Percentiles rank a stretch among this genome's conserved stretches.
Conservation (phyloP, 2,329 filamentous ascomycete genomes). For the Calonectria hongkongensis region DNA sequence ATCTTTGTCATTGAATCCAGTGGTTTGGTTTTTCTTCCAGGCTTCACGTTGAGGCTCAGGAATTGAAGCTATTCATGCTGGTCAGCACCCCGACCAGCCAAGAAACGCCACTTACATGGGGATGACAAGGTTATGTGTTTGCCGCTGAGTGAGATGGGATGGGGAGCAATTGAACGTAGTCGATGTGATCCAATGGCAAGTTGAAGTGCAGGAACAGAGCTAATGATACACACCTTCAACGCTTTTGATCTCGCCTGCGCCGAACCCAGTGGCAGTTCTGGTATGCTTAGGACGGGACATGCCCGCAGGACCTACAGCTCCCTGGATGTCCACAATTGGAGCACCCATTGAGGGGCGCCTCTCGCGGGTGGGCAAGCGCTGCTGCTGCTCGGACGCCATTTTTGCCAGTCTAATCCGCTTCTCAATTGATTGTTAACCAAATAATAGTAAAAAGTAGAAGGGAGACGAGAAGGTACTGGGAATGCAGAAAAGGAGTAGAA, state of each 20-base stretch:
- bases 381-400: conserved; percentile 61
- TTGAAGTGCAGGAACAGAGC: not conserved
- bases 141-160: conserved; percentile 16
- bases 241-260: conserved; percentile 91
- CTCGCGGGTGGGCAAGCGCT: conserved; percentile 76
- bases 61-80: conserved; percentile 76
- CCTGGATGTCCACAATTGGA: conserved; percentile 90
- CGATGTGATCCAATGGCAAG: conserved; percentile 32
- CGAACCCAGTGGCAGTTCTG: conserved; percentile 96
- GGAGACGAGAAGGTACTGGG: conserved; percentile 29
- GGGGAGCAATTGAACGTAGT: conserved; percentile 9
- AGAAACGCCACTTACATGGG: conserved; percentile 34
- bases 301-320: conserved; percentile 89
- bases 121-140: conserved; percentile 22
- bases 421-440: conserved; percentile 45
- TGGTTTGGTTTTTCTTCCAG: conserved; percentile 79
- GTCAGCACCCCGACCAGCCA: conserved; percentile 35
- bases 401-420: conserved; percentile 35
- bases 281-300: conserved; percentile 95
- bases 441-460: conserved; percentile 30
- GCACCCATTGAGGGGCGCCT: conserved; percentile 88
- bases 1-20: conserved; percentile 85
- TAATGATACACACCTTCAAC: conserved; percentile 81
- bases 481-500: conserved; percentile 40
- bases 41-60: conserved; percentile 91